Evolutionary conservation across 202 grass and related monocot species (phyloP), one percentile per base, ranked within the genome.

Genomic region (Musa balbisiana): DNA sequence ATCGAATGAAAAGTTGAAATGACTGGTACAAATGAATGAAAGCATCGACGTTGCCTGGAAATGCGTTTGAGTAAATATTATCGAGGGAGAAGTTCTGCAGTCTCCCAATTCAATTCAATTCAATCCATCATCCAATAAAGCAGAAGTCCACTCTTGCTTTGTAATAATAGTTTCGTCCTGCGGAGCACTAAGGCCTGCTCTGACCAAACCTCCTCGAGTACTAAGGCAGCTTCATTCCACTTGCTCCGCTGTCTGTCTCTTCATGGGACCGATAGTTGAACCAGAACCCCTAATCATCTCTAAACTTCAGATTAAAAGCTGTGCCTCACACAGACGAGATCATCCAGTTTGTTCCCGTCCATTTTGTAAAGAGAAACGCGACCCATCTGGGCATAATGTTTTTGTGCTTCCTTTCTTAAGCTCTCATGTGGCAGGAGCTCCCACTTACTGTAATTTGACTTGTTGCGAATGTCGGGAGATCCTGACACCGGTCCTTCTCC

Each of bases 321-420:
- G 55, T 98, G 94, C 49, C 70, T 92, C 64, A 98, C 94, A 22
- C 94, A 99, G 24, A 94, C 95, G 71, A 99, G 87, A 84, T 99
- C 95, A 50, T 94, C 95, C 52, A 92, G 67, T 78, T 87, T 92
- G 87, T 99, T 94, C 65, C 95, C 95, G 4, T 99, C 95, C 91
- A 99, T 92, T 72, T 99, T 92, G 72, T 94, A 99, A 22, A 94
- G 83, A 62, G 95, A 92, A 49, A 87, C 72, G 0, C 80, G 80
- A 11, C 76, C 82, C 85, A 94, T 94, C 64, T 90, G 85, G 60
- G 56, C 54, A 82, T 92, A 83, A 77, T 98, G 87, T 43, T 90
- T 91, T 78, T 76, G 91, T 72, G 95, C 95, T 74, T 99, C 88
- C 23, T 58, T 88, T 77, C 85, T 83, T 22, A 98, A 78, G 55